Evolutionary conservation across 2,329 filamentous ascomycete genomes (phyloP).

Genomic region (Alternaria atra): DNA sequence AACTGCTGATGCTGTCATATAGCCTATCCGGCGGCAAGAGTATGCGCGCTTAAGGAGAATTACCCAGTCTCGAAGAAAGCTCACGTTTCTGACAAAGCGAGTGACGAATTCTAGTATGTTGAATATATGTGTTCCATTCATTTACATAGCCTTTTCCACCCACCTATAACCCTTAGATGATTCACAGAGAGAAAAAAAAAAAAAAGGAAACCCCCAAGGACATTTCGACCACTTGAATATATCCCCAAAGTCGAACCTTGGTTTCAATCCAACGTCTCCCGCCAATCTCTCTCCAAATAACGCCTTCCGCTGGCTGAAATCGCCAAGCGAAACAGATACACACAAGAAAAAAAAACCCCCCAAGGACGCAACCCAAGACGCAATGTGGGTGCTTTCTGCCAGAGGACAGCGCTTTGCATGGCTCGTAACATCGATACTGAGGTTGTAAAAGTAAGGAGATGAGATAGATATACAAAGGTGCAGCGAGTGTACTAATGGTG

Average conservation of each 20-base stretch:
- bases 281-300: background rate
- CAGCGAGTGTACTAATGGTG: conserved; percentile 20
- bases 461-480: conserved; percentile 22
- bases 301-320: conserved; percentile 9
- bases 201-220: background rate
- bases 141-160: conserved; percentile 14
- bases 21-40: background rate
- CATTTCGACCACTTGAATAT: background rate
- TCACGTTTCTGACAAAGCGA: background rate
- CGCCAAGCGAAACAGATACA: conserved; percentile 8
- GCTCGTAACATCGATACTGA: conserved; percentile 25
- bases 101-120: background rate
- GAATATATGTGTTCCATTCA: conserved; percentile 16
- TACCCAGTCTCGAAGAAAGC: no score
- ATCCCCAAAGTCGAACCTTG: background rate
- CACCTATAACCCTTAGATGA: background rate
- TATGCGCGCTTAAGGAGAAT: background rate
- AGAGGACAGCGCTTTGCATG: conserved; percentile 21
- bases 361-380: conserved; percentile 6
- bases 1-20: background rate
- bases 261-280: background rate
- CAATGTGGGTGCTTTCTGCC: conserved; percentile 10
- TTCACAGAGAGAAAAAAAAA: background rate
- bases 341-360: background rate
- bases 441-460: conserved; percentile 8